Percentiles rank a stretch among this genome's conserved stretches.
These are phyloP conservation scores for Cardamine chenopodiifolia DNA, from an alignment of 345 rosid genomes.

Conservation along the genomic window DNA sequence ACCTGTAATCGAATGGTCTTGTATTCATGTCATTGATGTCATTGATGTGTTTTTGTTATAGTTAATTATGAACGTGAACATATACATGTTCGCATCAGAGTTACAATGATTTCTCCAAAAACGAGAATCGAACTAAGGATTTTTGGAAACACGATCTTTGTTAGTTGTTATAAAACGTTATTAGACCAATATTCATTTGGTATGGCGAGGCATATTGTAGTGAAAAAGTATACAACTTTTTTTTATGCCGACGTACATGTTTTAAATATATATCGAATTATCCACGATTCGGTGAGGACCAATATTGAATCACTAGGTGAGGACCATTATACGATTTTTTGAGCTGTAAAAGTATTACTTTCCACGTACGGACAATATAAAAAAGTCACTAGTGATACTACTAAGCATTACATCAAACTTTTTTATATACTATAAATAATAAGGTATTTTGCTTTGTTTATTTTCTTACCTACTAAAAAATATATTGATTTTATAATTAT, in stretches of 20 bases:
- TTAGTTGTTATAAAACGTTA: neutral
- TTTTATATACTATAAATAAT: neutral
- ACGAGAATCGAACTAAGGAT: neutral
- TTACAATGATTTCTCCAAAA: neutral
- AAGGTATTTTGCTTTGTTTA: neutral
- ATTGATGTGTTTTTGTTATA: neutral
- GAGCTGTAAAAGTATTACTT: constrained; percentile 37
- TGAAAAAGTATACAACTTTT: neutral
- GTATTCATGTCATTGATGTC: neutral
- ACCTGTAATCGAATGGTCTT: neutral
- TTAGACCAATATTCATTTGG: neutral
- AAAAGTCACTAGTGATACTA: constrained; percentile 5
- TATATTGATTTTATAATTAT: neutral
- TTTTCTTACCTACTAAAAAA: neutral
- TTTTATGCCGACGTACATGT: neutral
- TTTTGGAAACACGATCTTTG: neutral
- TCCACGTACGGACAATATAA: constrained; percentile 12
- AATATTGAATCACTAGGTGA: constrained; percentile 20
- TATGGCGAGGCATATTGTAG: neutral
- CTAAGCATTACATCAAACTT: constrained; percentile 14
- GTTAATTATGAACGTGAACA: neutral
- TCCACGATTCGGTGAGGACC: constrained; percentile 15
- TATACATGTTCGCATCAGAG: neutral
- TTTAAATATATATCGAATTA: neutral
- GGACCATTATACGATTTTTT: constrained; percentile 17